Evolutionary conservation across 345 rosid genomes (phyloP), one percentile per base, ranked within the genome.

Genomic region (Eucalyptus leucophloia): DNA sequence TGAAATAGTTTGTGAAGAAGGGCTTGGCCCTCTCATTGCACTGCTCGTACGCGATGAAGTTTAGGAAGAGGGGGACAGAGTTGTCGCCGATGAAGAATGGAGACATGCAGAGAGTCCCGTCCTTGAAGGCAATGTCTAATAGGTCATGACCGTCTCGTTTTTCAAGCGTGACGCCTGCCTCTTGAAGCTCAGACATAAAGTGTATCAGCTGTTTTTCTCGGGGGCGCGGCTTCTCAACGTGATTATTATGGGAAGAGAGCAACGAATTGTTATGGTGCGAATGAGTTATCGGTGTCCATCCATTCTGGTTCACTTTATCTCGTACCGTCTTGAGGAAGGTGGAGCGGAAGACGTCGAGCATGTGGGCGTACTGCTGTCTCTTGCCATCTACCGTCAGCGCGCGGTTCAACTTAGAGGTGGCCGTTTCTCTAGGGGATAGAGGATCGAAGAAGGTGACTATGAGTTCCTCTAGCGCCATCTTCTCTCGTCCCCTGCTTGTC

Each of bases 1-100:
- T 90, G 51, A 90, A 87, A 60, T 77, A 90, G 89, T 87, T 80
- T 40, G 91, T 90, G 89, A 90, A 87, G 91, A 12, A 80, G 16
- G 87, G 87, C 45, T 87, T 56, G 30, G 87, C 87, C 37, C 60
- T 89, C 87, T 47, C 88, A 26, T 80, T 12, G 44, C 89, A 87
- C 87, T 87, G 91, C 65, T 90, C 91, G 42, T 87, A 87, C 4
- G 89, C 91, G 28, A 90, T 58, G 24, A 87, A 82, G 85, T 90
- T 90, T 42, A 90, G 87, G 89, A 90, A 90, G 42, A 90, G 82
- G 0, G 91, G 87, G 23, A 87, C 89, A 1, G 89, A 87, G 87
- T 87, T 87, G 24, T 87, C n/a, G 54, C 18, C 89, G 6, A 90
- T 90, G 87, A 54, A 77, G 47, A 90, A 49, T 2, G 87, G 87